phyloP scores from a whole-genome alignment of 441 rosid species.

The Populus hybrid region DNA sequence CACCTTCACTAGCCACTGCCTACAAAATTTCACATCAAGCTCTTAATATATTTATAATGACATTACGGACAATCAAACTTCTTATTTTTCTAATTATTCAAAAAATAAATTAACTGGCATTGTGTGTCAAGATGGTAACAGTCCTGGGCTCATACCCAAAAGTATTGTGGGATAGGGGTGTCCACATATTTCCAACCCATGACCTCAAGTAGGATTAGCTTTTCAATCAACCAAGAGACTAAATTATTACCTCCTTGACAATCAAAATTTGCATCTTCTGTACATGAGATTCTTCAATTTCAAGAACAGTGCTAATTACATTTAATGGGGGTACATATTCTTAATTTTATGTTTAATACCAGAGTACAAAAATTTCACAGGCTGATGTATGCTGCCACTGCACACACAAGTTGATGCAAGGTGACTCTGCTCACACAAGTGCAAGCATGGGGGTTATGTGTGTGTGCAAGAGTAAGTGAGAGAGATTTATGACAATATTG shows the following conservation, averaged over 20 bases:
- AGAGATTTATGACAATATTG: neutral
- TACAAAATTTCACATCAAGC: conserved; percentile 33
- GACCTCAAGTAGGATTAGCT: neutral
- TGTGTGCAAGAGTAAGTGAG: conserved; percentile 6
- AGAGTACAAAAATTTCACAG: neutral
- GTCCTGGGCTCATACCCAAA: neutral
- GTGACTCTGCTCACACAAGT: neutral
- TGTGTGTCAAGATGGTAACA: neutral
- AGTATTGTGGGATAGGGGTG: neutral
- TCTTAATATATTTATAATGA: neutral
- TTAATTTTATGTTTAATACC: too few relatives aligned
- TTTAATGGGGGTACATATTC: neutral
- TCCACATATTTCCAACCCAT: neutral
- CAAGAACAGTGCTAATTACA: neutral
- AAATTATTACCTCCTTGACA: neutral
- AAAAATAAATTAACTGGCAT: conserved; percentile 3
- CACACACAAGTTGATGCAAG: neutral
- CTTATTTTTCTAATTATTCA: neutral
- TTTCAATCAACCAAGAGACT: neutral
- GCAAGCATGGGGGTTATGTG: neutral
- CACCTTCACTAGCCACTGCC: conserved; percentile 99
- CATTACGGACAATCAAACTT: neutral
- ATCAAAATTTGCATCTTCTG: neutral
- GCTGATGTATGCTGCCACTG: neutral
- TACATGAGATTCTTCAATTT: neutral